Percentiles rank a stretch among this genome's conserved stretches.
These are phyloP conservation scores for Phanerodontia chrysosporium DNA, from an alignment of 768 basidiomycete species.

Conservation along the genomic window DNA sequence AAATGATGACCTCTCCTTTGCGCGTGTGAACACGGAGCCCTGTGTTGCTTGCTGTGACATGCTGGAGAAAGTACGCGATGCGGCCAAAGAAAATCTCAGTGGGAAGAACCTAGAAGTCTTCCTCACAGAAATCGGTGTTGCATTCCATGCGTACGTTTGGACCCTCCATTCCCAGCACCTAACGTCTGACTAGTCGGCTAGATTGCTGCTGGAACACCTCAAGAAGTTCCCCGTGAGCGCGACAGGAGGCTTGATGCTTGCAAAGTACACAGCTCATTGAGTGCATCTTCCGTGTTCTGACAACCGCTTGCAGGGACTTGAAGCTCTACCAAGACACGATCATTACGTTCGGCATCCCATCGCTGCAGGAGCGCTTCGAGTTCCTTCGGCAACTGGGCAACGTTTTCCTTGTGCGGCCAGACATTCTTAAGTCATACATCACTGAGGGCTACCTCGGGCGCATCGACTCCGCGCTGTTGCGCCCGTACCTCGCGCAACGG, in stretches of 20 bases:
- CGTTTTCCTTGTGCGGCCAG: slow-evolving; percentile 93
- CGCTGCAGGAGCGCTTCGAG: slow-evolving; percentile 92
- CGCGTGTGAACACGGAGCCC: slow-evolving; percentile 91
- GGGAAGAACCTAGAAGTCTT: slow-evolving; percentile 94
- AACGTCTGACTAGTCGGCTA: slow-evolving; percentile 24
- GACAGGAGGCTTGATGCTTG: slow-evolving; percentile 95
- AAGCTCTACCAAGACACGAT: slow-evolving; percentile 94
- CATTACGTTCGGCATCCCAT: slow-evolving; percentile 73
- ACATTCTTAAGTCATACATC: slow-evolving; percentile 93
- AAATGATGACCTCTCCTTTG: slow-evolving; percentile 94
- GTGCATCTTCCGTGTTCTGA: background rate
- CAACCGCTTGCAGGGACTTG: slow-evolving; percentile 64
- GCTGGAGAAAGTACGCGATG: slow-evolving; percentile 77
- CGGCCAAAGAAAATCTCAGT: slow-evolving; percentile 69
- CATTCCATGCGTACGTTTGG: slow-evolving; percentile 75
- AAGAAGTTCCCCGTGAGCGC: slow-evolving; percentile 96
- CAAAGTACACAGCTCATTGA: slow-evolving; percentile 56
- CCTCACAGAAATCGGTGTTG: slow-evolving; percentile 88
- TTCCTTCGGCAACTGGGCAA: slow-evolving; percentile 97
- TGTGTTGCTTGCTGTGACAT: slow-evolving; percentile 82
- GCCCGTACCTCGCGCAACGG: slow-evolving; percentile 86
- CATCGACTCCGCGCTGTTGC: slow-evolving; percentile 81
- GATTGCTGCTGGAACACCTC: slow-evolving; percentile 88
- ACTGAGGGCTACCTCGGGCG: slow-evolving; percentile 90
- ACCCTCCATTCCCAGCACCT: background rate